A percentile compares a stretch with the other conserved stretches of the same genome.
phyloP scores from a whole-genome alignment of 2,329 filamentous ascomycete genomes.

The Colletotrichum orbiculare region DNA sequence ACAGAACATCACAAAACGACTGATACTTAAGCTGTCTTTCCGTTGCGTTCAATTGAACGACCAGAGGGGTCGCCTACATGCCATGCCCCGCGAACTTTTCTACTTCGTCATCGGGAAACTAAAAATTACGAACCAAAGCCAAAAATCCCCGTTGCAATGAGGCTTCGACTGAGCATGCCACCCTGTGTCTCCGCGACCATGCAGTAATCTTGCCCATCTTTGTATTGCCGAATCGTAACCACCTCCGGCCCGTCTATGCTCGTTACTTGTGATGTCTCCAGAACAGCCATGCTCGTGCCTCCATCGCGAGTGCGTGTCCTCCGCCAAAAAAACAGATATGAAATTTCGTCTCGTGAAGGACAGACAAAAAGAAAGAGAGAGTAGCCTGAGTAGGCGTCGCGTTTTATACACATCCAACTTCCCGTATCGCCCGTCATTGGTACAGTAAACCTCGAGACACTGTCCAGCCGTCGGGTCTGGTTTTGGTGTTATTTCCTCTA shows the following conservation, averaged over 20 bases:
- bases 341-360: conserved; percentile 21
- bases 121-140: conserved; percentile 34
- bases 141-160: conserved; percentile 29
- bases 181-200: conserved; percentile 23
- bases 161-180: conserved; percentile 24
- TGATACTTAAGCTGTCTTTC: conserved; percentile 13
- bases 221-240: conserved; percentile 37
- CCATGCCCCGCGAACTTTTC: conserved; percentile 26
- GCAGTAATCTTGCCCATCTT: conserved; percentile 35
- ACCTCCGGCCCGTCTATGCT: conserved; percentile 38
- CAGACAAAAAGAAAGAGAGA: conserved; percentile 36
- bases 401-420: conserved; percentile 37
- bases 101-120: conserved; percentile 30
- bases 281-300: conserved; percentile 20
- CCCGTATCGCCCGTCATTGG: conserved; percentile 19
- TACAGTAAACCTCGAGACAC: conserved; percentile 16
- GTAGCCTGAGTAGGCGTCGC: conserved; percentile 17
- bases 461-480: not conserved
- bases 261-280: conserved; percentile 32
- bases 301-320: not conserved
- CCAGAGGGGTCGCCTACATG: conserved; percentile 29
- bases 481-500: conserved; percentile 3
- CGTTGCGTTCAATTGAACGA: conserved; percentile 32
- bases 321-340: conserved; percentile 6
- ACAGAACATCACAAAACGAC: not conserved